Evolutionary conservation across 108 stramenopile genomes (phyloP).

Genomic region (Nannochloropsis granulata): DNA sequence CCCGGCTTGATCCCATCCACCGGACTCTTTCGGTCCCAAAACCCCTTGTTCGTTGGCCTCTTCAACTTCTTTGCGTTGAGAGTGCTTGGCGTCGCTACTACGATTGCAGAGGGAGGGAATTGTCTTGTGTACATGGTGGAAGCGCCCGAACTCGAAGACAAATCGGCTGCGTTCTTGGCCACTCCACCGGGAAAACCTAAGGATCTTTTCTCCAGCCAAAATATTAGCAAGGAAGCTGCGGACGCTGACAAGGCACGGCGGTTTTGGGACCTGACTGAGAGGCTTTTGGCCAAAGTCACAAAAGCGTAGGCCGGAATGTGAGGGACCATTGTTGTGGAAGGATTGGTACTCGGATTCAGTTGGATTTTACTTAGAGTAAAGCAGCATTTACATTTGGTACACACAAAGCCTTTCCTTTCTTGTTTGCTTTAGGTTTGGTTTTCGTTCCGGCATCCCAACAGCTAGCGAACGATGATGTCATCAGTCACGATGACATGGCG

Average conservation of each 20-base stretch:
- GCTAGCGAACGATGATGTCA: too few species aligned
- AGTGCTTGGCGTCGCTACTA: conserved; percentile 1
- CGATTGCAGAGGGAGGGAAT: conserved; percentile 19
- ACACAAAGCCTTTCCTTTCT: too few species aligned
- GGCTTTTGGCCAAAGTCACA: background rate
- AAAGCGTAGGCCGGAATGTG: background rate
- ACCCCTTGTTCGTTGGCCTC: conserved; percentile 5
- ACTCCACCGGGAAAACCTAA: conserved; percentile 17
- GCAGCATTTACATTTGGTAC: too few species aligned
- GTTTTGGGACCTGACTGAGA: conserved; percentile 25
- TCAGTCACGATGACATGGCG: too few species aligned
- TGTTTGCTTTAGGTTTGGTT: too few species aligned
- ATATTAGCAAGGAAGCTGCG: conserved; percentile 5
- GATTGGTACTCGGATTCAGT: too few species aligned
- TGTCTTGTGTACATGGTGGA: conserved; percentile 11
- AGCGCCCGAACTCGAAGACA: background rate
- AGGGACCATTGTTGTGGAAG: background rate
- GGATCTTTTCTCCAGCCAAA: background rate
- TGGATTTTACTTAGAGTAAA: too few species aligned
- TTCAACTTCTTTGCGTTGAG: background rate
- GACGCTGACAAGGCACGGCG: conserved; percentile 13
- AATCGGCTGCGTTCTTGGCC: background rate
- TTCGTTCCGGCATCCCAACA: too few species aligned
- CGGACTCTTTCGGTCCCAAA: conserved; percentile 31
- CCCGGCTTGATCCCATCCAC: conserved; percentile 25